phyloP scores from a whole-genome alignment of 2,329 filamentous ascomycete species.

The Knoxdaviesia capensis region DNA sequence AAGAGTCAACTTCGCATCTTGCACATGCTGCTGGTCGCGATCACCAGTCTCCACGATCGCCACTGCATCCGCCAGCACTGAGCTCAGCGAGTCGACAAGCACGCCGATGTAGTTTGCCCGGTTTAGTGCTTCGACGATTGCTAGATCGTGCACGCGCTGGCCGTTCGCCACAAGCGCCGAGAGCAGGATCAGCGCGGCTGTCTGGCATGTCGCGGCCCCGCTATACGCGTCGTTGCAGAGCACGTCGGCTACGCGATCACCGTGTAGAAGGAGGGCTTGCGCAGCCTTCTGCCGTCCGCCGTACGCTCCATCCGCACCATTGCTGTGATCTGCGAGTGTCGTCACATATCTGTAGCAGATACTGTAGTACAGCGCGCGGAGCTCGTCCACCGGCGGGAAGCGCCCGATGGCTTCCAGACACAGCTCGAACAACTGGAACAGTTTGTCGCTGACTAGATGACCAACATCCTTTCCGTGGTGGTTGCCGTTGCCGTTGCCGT shows the following conservation, averaged over 20 bases:
- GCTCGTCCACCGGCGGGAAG: slow-evolving; percentile 45
- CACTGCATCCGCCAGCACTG: slow-evolving; percentile 47
- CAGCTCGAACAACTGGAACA: slow-evolving; percentile 80
- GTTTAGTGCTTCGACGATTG: slow-evolving; percentile 61
- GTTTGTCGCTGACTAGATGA: slow-evolving; percentile 68
- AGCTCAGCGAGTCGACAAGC: slow-evolving; percentile 69
- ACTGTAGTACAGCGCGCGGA: slow-evolving; percentile 76
- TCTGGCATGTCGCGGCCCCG: slow-evolving; percentile 61
- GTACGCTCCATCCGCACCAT: slow-evolving; percentile 19
- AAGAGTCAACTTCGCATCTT: slow-evolving; percentile 58
- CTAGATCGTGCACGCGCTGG: slow-evolving; percentile 47
- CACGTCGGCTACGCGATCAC: slow-evolving; percentile 64
- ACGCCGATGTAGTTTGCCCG: slow-evolving; percentile 82
- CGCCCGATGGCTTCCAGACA: slow-evolving; percentile 63
- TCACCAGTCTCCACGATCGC: slow-evolving; percentile 15
- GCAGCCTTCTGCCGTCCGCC: slow-evolving; percentile 40
- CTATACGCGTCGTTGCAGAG: slow-evolving; percentile 87
- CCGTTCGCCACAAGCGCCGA: slow-evolving; percentile 57
- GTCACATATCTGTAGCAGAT: slow-evolving; percentile 76
- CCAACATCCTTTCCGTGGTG: slow-evolving; percentile 25
- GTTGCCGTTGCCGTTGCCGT: slow-evolving; percentile 19
- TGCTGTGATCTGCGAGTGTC: slow-evolving; percentile 33
- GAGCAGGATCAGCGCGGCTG: slow-evolving; percentile 72
- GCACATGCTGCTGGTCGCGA: slow-evolving; percentile 26
- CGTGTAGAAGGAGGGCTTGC: slow-evolving; percentile 46